These are phyloP conservation scores for Exophiala lecanii-corni DNA, from an alignment of 2,329 filamentous ascomycete species.

Conservation along the genomic window DNA sequence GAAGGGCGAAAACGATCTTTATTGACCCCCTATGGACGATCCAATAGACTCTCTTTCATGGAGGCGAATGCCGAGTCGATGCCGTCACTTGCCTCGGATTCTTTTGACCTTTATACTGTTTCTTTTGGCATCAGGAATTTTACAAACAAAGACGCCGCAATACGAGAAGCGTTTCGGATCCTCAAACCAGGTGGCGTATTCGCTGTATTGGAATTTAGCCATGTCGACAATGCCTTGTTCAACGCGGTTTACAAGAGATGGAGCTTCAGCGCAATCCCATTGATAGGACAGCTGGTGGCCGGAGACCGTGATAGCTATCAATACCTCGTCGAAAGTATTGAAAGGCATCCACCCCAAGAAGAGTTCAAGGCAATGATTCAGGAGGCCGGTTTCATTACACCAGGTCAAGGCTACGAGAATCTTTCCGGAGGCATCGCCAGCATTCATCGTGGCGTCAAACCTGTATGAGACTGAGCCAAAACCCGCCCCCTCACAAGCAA, in stretches of 20 bases:
- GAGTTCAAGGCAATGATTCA: slow-evolving; percentile 80
- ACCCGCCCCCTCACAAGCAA: too few species aligned
- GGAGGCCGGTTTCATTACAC: slow-evolving; percentile 65
- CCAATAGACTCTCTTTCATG: slow-evolving; percentile 62
- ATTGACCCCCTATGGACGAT: slow-evolving; percentile 54
- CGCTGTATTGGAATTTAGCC: slow-evolving; percentile 92
- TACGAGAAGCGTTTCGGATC: slow-evolving; percentile 79
- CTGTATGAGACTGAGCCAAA: slow-evolving; percentile 33
- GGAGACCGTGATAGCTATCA: slow-evolving; percentile 95
- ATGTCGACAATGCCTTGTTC: slow-evolving; percentile 71
- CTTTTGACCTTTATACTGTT: slow-evolving; percentile 93
- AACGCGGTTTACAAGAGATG: slow-evolving; percentile 89
- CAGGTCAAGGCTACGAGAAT: slow-evolving; percentile 80
- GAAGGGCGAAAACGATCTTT: slow-evolving; percentile 78
- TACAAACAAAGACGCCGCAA: slow-evolving; percentile 77
- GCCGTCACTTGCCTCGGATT: slow-evolving; percentile 57
- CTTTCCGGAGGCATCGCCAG: slow-evolving; percentile 88
- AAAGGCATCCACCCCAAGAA: slow-evolving; percentile 80
- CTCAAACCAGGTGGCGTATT: slow-evolving; percentile 94
- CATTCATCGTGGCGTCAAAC: slow-evolving; percentile 96
- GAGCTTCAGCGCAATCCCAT: slow-evolving; percentile 89
- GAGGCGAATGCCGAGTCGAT: slow-evolving; percentile 86
- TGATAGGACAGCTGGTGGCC: slow-evolving; percentile 93
- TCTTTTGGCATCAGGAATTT: slow-evolving; percentile 98
- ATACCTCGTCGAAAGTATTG: slow-evolving; percentile 97